Evolutionary conservation across 352 stramenopile species (phyloP).

Genomic region (Elongisporangium senticosum): DNA sequence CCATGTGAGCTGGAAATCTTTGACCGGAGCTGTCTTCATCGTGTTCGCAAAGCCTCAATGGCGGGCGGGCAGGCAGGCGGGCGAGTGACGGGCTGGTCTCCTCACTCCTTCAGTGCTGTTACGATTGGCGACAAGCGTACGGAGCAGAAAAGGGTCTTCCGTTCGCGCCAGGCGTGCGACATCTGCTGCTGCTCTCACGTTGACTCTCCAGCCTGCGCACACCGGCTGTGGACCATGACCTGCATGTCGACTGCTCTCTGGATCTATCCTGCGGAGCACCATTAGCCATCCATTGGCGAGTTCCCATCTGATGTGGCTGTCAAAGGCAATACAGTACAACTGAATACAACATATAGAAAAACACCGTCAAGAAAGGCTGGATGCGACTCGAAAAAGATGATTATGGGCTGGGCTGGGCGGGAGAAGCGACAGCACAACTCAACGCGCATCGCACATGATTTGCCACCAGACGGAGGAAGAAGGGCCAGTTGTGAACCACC

Average conservation of each 20-base stretch:
- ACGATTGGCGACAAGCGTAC: background rate
- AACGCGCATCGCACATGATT: background rate
- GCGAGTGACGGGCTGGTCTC: background rate
- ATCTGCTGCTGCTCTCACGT: background rate
- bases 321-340: background rate
- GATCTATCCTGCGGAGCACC: background rate
- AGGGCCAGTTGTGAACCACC: no score
- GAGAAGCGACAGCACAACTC: background rate
- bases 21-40: conserved; percentile 1
- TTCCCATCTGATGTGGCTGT: background rate
- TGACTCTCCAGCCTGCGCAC: background rate
- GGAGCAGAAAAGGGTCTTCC: background rate
- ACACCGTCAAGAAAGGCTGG: background rate
- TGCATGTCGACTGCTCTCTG: background rate
- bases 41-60: background rate
- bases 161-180: background rate
- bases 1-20: conserved; percentile 81
- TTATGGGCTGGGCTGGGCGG: background rate
- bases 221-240: background rate
- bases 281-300: background rate
- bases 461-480: background rate
- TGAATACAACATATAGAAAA: background rate
- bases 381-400: background rate
- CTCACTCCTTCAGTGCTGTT: background rate
- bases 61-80: no score